These are phyloP conservation scores for Amanita muscaria DNA, from an alignment of 768 basidiomycete species.

Conservation along the genomic window DNA sequence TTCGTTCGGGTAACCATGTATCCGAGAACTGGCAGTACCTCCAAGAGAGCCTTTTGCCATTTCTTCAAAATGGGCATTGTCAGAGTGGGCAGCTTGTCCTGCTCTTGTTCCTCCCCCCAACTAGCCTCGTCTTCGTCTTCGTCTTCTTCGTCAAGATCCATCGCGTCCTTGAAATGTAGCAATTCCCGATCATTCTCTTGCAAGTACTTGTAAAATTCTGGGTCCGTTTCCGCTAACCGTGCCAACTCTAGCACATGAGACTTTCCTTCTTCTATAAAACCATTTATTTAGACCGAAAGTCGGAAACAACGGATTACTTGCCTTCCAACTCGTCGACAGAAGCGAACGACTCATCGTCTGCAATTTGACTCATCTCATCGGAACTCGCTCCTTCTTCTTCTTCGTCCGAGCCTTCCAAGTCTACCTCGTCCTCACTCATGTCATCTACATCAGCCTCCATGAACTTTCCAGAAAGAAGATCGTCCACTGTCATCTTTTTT, in stretches of 20 bases:
- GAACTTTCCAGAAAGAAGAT: constrained; percentile 63
- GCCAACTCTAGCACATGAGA: constrained; percentile 76
- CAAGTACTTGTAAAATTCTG: constrained; percentile 98
- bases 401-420: constrained; percentile 16
- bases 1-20: background rate
- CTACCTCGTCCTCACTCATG: constrained; percentile 27
- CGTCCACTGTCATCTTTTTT: constrained; percentile 63
- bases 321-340: constrained; percentile 73
- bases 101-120: constrained; percentile 29
- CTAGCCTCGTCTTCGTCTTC: background rate
- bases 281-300: background rate
- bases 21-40: constrained; percentile 36
- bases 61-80: constrained; percentile 60
- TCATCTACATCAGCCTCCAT: constrained; percentile 54
- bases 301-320: constrained; percentile 10
- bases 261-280: constrained; percentile 52
- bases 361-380: constrained; percentile 25
- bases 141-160: constrained; percentile 19
- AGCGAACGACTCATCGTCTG: constrained; percentile 60
- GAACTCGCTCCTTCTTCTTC: constrained; percentile 24
- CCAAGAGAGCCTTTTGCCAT: constrained; percentile 87
- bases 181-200: constrained; percentile 92
- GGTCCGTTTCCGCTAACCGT: constrained; percentile 89
- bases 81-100: constrained; percentile 47
- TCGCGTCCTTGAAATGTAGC: constrained; percentile 62